phyloP scores from a whole-genome alignment of 2,329 filamentous ascomycete species.

The Coleophoma cylindrospora region DNA sequence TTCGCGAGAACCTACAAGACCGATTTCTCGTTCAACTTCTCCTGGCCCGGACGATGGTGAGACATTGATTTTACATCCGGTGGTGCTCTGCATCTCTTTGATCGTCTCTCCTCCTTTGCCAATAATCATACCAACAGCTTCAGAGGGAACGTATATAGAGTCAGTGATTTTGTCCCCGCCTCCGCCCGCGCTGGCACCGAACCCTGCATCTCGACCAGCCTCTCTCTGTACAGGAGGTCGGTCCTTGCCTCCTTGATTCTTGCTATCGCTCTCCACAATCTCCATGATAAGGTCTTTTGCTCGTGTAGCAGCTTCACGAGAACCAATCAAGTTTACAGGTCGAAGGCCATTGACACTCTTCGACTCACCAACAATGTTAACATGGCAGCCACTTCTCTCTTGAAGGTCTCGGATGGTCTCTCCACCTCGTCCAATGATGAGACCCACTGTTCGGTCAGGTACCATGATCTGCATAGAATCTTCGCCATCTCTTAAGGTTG shows the following conservation, averaged over 20 bases:
- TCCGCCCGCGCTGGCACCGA: constrained; percentile 28
- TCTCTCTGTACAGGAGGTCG: constrained; percentile 37
- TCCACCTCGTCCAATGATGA: constrained; percentile 90
- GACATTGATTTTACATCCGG: constrained; percentile 93
- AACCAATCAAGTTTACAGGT: constrained; percentile 86
- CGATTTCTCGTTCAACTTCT: constrained; percentile 81
- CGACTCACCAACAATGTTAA: constrained; percentile 90
- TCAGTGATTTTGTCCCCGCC: constrained; percentile 70
- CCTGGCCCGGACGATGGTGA: constrained; percentile 72
- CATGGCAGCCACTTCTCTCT: constrained; percentile 87
- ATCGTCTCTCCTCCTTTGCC: constrained; percentile 93
- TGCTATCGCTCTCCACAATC: constrained; percentile 87
- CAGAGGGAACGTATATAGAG: constrained; percentile 79
- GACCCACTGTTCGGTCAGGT: constrained; percentile 83
- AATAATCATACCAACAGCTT: constrained; percentile 94
- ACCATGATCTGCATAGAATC: constrained; percentile 92
- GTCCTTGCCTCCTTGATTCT: constrained; percentile 32
- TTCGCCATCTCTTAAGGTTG: constrained; percentile 69
- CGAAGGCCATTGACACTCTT: constrained; percentile 88
- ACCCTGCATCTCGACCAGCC: constrained; percentile 35
- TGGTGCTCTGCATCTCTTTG: constrained; percentile 83
- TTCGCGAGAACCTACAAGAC: constrained; percentile 71
- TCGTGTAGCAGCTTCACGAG: constrained; percentile 64
- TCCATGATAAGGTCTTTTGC: constrained; percentile 89
- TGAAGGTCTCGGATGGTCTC: constrained; percentile 92